A percentile compares a stretch with the other conserved stretches of the same genome.
These are phyloP conservation scores for Xylaria curta DNA, from an alignment of 495 filamentous ascomycete genomes.

Conservation along the genomic window DNA sequence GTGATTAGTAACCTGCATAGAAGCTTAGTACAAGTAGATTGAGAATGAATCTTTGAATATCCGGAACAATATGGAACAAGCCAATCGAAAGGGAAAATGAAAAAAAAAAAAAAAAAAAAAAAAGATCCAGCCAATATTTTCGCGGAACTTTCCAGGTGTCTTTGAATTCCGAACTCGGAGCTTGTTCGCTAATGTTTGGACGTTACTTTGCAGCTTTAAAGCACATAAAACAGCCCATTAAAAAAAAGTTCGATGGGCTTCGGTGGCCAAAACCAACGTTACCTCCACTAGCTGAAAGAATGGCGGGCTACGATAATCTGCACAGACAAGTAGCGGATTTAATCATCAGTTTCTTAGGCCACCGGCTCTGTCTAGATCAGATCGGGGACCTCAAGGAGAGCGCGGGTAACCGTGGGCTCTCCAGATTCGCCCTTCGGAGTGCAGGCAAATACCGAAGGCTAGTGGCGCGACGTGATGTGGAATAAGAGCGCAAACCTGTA, in stretches of 20 bases:
- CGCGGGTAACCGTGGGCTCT: conserved; percentile 4
- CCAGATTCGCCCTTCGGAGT: background rate
- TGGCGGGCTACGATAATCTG: background rate
- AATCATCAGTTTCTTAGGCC: background rate
- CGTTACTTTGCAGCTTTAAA: conserved; percentile 18
- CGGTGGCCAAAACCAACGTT: conserved; percentile 16
- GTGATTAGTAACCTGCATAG: background rate
- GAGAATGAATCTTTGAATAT: background rate
- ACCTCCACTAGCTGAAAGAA: background rate
- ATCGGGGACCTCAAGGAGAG: conserved; percentile 1
- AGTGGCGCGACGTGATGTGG: conserved; percentile 14
- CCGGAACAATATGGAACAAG: background rate
- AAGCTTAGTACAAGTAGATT: background rate
- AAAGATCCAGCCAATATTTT: background rate
- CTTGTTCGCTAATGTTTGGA: background rate
- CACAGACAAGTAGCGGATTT: background rate
- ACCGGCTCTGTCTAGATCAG: background rate
- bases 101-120: background rate
- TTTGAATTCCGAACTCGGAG: background rate
- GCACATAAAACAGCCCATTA: conserved; percentile 7
- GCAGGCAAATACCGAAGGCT: background rate
- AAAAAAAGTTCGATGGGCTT: background rate
- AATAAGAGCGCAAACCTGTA: background rate
- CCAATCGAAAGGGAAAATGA: background rate
- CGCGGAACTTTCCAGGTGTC: background rate